A percentile compares a stretch with the other conserved stretches of the same genome.
Evolutionary conservation across 75 land plant genomes (phyloP).

Genomic region (Pseudotsuga menziesii): DNA sequence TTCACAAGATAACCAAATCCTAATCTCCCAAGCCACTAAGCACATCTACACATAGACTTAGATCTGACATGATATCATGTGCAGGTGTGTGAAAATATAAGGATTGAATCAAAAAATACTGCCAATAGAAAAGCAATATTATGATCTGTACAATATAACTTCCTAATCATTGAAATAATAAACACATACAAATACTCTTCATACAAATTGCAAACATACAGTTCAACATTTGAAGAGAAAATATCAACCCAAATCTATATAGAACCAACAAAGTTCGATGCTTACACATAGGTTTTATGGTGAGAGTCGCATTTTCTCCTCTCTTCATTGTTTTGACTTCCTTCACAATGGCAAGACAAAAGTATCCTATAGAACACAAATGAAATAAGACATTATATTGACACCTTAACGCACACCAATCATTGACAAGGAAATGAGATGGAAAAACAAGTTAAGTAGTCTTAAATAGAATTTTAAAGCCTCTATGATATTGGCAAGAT

Average conservation of each 20-base stretch:
- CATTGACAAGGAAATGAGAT: no score
- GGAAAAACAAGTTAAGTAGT: neutral
- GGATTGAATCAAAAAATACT: neutral
- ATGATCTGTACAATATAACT: neutral
- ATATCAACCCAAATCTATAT: no score
- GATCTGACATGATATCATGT: no score
- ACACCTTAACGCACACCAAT: neutral
- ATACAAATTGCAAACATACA: neutral
- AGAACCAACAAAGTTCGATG: neutral
- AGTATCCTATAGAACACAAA: constrained; percentile 25
- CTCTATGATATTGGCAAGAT: no score
- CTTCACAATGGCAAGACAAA: constrained; percentile 45
- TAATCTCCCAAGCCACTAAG: no score
- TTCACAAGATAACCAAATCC: no score
- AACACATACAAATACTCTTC: neutral
- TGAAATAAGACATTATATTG: neutral
- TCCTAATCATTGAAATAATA: neutral
- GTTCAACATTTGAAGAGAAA: neutral
- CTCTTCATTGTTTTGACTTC: constrained; percentile 53
- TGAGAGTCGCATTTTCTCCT: constrained; percentile 39
- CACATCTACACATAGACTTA: no score
- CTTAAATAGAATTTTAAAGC: neutral
- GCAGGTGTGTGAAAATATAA: no score
- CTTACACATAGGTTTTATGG: constrained; percentile 43
- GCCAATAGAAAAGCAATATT: neutral